Percentiles rank a stretch among this genome's conserved stretches.
Evolutionary conservation across 441 rosid species (phyloP).

Genomic region (Pelargonium citronellum): DNA sequence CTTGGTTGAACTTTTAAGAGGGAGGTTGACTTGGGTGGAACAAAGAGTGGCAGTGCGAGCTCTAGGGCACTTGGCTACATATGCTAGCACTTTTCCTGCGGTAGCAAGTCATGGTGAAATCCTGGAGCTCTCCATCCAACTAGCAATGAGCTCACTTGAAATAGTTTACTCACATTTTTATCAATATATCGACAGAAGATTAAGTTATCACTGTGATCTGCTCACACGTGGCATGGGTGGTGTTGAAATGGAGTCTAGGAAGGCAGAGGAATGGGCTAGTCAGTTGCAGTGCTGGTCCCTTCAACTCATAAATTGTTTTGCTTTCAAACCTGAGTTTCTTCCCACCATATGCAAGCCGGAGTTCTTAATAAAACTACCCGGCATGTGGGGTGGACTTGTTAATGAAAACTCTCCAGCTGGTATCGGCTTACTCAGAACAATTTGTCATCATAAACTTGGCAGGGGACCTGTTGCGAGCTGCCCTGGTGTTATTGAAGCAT

Average conservation of each 20-base stretch:
- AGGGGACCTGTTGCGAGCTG: slow-evolving; percentile 83
- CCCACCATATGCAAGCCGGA: slow-evolving; percentile 75
- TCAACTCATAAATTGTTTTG: slow-evolving; percentile 92
- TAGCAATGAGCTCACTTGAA: slow-evolving; percentile 83
- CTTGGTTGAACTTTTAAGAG: slow-evolving; percentile 77
- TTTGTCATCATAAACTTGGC: slow-evolving; percentile 90
- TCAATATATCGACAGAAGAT: slow-evolving; percentile 62
- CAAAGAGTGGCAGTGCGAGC: slow-evolving; percentile 95
- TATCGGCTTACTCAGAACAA: slow-evolving; percentile 81
- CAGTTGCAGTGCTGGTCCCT: slow-evolving; percentile 97
- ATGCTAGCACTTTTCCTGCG: slow-evolving; percentile 64
- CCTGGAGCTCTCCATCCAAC: slow-evolving; percentile 82
- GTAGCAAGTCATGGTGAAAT: slow-evolving; percentile 76
- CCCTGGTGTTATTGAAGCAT: slow-evolving; percentile 72
- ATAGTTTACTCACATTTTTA: slow-evolving; percentile 91
- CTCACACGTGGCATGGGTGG: slow-evolving; percentile 98
- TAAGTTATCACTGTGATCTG: slow-evolving; percentile 87
- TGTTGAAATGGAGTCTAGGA: slow-evolving; percentile 94
- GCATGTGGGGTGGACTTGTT: slow-evolving; percentile 99
- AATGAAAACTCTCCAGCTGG: slow-evolving; percentile 98
- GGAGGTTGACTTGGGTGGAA: slow-evolving; percentile 93
- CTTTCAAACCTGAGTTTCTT: slow-evolving; percentile 89
- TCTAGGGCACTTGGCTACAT: slow-evolving; percentile 88
- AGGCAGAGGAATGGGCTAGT: slow-evolving; percentile 98
- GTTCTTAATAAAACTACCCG: slow-evolving; percentile 72